Conservation (phyloP, 106 monocot genomes). For the Apostasia ramifera region DNA sequence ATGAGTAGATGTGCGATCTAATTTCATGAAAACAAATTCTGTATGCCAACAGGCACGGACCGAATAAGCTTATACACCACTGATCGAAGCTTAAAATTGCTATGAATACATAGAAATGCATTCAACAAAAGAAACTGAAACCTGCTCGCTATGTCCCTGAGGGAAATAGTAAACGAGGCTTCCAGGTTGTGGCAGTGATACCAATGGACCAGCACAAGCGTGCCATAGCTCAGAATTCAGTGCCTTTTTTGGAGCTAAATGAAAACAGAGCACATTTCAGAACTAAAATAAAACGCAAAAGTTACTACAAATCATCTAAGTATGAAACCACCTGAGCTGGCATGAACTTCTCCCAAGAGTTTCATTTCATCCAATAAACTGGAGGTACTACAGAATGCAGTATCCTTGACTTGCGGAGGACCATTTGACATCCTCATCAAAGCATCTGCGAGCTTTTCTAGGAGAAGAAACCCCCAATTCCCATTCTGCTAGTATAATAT, state of each 20-base stretch:
- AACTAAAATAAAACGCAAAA: not conserved
- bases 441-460: not conserved
- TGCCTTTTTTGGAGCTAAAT: constrained; percentile 48
- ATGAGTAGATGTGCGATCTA: not conserved
- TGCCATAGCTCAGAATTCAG: constrained; percentile 96
- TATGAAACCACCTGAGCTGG: constrained; percentile 23
- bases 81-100: not conserved
- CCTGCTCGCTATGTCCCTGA: constrained; percentile 95
- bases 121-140: constrained; percentile 8
- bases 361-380: constrained; percentile 69
- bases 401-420: constrained; percentile 12
- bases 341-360: constrained; percentile 49
- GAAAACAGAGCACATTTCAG: not conserved
- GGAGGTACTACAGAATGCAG: constrained; percentile 19
- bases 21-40: not conserved
- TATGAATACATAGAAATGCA: not conserved
- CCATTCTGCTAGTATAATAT: not conserved
- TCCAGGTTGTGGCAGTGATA: constrained; percentile 74
- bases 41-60: too few species aligned
- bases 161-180: constrained; percentile 90
- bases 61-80: too few species aligned
- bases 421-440: constrained; percentile 20
- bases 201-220: constrained; percentile 89
- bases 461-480: not conserved
- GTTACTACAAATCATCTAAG: not conserved